Conservation (phyloP, 257 asterid species). For the Rehmannia glutinosa region DNA sequence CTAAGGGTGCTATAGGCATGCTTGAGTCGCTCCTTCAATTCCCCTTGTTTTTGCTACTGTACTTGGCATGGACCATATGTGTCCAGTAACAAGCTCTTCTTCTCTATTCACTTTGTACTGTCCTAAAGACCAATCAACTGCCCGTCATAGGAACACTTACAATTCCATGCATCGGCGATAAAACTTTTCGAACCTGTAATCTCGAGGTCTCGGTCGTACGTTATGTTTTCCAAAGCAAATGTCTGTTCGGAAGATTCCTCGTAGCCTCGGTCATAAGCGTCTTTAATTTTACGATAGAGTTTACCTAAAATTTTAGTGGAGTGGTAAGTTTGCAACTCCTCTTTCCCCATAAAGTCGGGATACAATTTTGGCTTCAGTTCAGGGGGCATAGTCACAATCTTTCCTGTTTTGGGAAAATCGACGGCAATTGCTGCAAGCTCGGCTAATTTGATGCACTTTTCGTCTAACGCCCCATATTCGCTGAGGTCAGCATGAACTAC, state of each 20-base stretch:
- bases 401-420: constrained; percentile 94
- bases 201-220: constrained; percentile 62
- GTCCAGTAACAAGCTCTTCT: constrained; percentile 86
- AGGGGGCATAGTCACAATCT: constrained; percentile 55
- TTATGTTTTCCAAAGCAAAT: constrained; percentile 22
- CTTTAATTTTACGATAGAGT: constrained; percentile 65
- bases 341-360: constrained; percentile 94
- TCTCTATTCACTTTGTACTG: constrained; percentile 75
- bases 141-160: constrained; percentile 65
- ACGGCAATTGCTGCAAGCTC: constrained; percentile 93
- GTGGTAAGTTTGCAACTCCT: constrained; percentile 53
- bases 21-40: constrained; percentile 80
- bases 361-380: constrained; percentile 65
- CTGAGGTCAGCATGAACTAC: constrained; percentile 93
- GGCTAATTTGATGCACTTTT: constrained; percentile 79
- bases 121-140: constrained; percentile 73
- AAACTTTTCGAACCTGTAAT: constrained; percentile 43
- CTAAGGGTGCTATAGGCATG: constrained; percentile 60
- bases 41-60: constrained; percentile 62
- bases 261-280: constrained; percentile 36
- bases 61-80: constrained; percentile 92
- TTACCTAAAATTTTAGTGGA: constrained; percentile 65
- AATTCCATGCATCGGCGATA: constrained; percentile 59
- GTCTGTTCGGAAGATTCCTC: constrained; percentile 25
- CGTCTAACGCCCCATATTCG: constrained; percentile 75